These are phyloP conservation scores for Royoungia palumana DNA, from an alignment of 768 basidiomycete genomes.

Conservation along the genomic window DNA sequence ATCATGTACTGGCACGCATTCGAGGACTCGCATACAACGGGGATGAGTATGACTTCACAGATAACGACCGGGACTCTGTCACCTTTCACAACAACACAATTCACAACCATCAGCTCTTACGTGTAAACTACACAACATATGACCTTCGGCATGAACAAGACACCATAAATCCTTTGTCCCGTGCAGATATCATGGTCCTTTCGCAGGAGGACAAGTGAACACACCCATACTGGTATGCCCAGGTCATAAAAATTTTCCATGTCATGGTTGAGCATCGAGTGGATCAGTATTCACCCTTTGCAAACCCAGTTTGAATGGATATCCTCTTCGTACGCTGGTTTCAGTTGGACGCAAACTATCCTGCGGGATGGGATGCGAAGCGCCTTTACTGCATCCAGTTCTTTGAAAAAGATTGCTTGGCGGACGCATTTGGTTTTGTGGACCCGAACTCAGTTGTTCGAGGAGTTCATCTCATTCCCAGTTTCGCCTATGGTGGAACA, in stretches of 20 bases:
- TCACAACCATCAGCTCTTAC: too few relatives aligned
- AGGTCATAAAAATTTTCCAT: conserved; percentile 18
- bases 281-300: background rate
- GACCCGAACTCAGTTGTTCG: conserved; percentile 10
- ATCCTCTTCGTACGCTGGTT: conserved; percentile 31
- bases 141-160: background rate
- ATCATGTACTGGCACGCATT: background rate
- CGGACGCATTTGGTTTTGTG: conserved; percentile 15
- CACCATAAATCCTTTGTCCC: background rate
- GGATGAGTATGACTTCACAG: conserved; percentile 23
- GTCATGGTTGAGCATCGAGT: background rate
- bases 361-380: conserved; percentile 24
- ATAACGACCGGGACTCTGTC: conserved; percentile 23
- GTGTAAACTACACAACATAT: conserved; percentile 1
- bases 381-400: conserved; percentile 35
- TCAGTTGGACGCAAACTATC: conserved; percentile 12
- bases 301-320: conserved; percentile 11
- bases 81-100: too few relatives aligned
- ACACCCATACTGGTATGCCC: conserved; percentile 40
- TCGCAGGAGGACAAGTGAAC: conserved; percentile 5
- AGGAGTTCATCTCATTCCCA: conserved; percentile 13
- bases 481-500: conserved; percentile 20
- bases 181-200: background rate
- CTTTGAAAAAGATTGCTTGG: background rate
- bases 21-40: conserved; percentile 4